These are phyloP conservation scores for Thielaviopsis punctulata DNA, from an alignment of 2,329 filamentous ascomycete species.

Conservation along the genomic window DNA sequence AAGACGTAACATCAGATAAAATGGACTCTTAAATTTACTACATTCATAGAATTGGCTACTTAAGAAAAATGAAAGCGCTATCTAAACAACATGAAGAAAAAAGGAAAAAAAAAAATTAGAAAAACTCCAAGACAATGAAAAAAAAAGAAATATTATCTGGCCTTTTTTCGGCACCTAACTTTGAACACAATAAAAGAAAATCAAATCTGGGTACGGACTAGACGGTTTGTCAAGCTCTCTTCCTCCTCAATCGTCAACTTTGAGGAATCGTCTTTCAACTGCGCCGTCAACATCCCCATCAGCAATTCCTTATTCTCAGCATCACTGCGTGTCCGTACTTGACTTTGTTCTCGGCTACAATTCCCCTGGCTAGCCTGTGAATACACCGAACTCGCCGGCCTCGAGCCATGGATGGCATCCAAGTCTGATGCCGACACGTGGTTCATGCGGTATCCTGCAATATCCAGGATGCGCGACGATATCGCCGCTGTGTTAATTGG, in stretches of 20 bases:
- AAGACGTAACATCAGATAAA: no score
- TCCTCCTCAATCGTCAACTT: not conserved
- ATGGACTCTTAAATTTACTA: no score
- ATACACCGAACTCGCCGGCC: not conserved
- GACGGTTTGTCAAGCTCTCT: not conserved
- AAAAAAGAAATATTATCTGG: no score
- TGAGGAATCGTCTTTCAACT: not conserved
- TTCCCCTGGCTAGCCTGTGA: not conserved
- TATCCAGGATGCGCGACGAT: not conserved
- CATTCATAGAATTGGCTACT: no score
- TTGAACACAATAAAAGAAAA: not conserved
- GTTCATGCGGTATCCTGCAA: not conserved
- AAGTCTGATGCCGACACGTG: not conserved
- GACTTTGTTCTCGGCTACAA: not conserved
- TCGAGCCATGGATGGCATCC: not conserved
- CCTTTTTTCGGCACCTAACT: not conserved
- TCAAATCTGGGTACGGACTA: not conserved
- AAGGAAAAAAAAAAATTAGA: no score
- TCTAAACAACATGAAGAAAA: no score
- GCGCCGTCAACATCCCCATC: not conserved
- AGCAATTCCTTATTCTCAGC: not conserved
- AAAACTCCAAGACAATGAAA: no score
- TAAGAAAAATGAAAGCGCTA: no score
- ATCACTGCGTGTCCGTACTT: not conserved
- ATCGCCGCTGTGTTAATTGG: not conserved